Percentiles rank a stretch among this genome's conserved stretches.
These are phyloP conservation scores for Boechera divaricarpa DNA, from an alignment of 345 rosid species.

Conservation along the genomic window DNA sequence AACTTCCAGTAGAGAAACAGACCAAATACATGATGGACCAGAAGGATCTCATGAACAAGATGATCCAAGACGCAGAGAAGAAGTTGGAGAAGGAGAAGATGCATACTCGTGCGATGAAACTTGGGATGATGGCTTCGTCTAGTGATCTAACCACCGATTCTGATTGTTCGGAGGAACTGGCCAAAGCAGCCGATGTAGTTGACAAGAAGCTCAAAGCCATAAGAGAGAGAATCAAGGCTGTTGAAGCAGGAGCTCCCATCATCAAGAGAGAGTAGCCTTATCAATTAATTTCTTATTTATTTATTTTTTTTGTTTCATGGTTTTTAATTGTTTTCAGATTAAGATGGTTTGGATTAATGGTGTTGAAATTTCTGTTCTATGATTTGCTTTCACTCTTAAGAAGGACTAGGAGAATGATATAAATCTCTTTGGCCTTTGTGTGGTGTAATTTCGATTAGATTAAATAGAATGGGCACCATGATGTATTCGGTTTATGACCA, in stretches of 20 bases:
- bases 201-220: constrained; percentile 32
- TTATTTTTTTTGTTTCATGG: not conserved
- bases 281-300: not conserved
- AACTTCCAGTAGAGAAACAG: constrained; percentile 55
- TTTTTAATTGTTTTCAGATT: not conserved
- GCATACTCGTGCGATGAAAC: constrained; percentile 45
- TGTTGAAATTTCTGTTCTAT: constrained; percentile 4
- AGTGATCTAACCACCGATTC: constrained; percentile 17
- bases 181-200: constrained; percentile 31
- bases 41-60: constrained; percentile 44
- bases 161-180: constrained; percentile 40
- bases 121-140: constrained; percentile 25
- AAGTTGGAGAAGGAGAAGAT: constrained; percentile 47
- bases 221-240: constrained; percentile 29
- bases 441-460: not conserved
- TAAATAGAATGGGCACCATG: not conserved
- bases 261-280: not conserved
- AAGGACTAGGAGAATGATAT: not conserved
- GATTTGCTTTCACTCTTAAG: not conserved
- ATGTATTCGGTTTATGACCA: not conserved
- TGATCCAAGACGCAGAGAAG: constrained; percentile 47
- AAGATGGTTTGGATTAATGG: constrained; percentile 16
- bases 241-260: constrained; percentile 12
- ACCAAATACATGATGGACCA: constrained; percentile 60
- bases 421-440: not conserved